Evolutionary conservation across 1,139 yeast genomes (phyloP), one percentile per base, ranked within the genome.

Genomic region (Saccharomyces hybrid): DNA sequence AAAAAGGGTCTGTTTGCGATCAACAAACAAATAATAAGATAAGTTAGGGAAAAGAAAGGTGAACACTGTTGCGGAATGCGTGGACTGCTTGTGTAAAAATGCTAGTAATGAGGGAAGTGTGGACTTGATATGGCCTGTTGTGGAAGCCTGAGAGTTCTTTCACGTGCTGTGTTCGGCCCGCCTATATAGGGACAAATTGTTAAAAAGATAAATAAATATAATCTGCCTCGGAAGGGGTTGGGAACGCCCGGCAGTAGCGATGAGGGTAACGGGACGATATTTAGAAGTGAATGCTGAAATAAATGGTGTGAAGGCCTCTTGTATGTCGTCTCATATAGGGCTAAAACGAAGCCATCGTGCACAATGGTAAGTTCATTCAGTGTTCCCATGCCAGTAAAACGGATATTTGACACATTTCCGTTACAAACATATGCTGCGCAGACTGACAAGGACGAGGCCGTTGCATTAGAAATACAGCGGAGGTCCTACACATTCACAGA

Each of bases 341-440:
- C 25, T 11, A 38, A 16, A 38, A 16, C 16, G 44, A 38, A 16
- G 44, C 13, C 16, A 7, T 38, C 16, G 13, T 38, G 25, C 13
- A 20, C 44, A 38, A 38, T 38, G 44, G 44, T 38, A 9, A 8
- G 25, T 38, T 5, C 16, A 9, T 38, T 38, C 13, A 38, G 25
- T 38, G 52, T 54, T n/a, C 58, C 58, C 8, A 38, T 42, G 13
- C 57, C 61, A 6, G 53, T 61, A 14, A 57, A 56, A 46, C 26
- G 48, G 14, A 16, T 60, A 11, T 61, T 61, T 47, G 57, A 57
- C 25, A 49, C 54, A 25, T 57, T 61, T 25, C 64, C 64, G 13
- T 32, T 61, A 41, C 47, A 50, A 27, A 51, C 53, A 5, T 59
- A 56, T 46, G 53, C 47, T 11, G 50, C 56, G 8, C 57, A 56